phyloP scores from a whole-genome alignment of 139 green algal genomes.

The Microglena sp. region DNA sequence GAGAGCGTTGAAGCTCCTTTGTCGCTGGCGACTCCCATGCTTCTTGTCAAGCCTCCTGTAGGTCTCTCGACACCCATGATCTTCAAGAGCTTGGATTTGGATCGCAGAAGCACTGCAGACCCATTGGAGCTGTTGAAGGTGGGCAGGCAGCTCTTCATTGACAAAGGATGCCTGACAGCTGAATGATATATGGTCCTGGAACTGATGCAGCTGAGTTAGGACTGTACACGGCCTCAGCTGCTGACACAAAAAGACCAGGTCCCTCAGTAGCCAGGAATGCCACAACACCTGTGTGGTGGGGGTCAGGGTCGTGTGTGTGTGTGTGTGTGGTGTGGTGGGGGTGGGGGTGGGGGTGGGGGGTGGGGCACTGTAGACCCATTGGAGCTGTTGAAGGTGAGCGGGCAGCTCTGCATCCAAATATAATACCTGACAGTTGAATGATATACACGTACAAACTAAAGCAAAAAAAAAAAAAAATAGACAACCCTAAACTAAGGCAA shows the following conservation, averaged over 20 bases:
- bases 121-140: slow-evolving; percentile 60
- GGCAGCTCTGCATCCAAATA: slow-evolving; percentile 16
- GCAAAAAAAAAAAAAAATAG: background rate
- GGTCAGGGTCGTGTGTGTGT: background rate
- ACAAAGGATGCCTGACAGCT: background rate
- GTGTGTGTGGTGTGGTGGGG: background rate
- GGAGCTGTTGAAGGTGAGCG: slow-evolving; percentile 45
- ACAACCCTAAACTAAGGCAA: too few relatives aligned
- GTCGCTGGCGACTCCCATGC: slow-evolving; percentile 66
- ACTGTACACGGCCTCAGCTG: background rate
- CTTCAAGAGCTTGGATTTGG: slow-evolving; percentile 88
- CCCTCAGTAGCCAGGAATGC: too few relatives aligned
- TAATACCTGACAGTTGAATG: background rate
- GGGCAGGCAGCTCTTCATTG: slow-evolving; percentile 27
- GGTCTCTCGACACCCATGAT: slow-evolving; percentile 80
- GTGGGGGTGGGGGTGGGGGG: background rate
- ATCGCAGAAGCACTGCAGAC: slow-evolving; percentile 60
- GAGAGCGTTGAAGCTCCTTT: slow-evolving; percentile 78
- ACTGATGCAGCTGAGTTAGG: background rate
- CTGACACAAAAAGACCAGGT: too few relatives aligned
- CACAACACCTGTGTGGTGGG: too few relatives aligned
- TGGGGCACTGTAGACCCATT: slow-evolving; percentile 63
- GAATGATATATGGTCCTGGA: background rate
- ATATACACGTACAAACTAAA: background rate
- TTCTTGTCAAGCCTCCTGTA: slow-evolving; percentile 84